Conservation (phyloP, 2,329 filamentous ascomycete species). For the Sclerotinia borealis region DNA sequence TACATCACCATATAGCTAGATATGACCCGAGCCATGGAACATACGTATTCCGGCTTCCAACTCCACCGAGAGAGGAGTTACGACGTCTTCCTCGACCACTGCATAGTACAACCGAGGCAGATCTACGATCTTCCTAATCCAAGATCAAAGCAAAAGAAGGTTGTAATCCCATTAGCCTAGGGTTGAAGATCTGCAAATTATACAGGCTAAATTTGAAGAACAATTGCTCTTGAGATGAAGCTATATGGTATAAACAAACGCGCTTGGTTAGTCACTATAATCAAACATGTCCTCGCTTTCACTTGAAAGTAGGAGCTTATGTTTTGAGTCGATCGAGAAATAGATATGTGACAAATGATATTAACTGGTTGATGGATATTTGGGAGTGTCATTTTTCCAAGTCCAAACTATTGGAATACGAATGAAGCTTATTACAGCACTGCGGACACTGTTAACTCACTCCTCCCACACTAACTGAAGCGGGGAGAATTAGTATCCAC, state of each 20-base stretch:
- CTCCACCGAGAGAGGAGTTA: conserved; percentile 1
- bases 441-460: not conserved
- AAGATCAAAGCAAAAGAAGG: not conserved
- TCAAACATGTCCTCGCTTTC: not conserved
- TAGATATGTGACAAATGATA: not conserved
- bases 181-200: not conserved
- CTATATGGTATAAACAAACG: not conserved
- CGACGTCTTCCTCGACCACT: not conserved
- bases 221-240: not conserved
- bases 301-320: not conserved
- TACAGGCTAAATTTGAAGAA: not conserved
- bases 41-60: not conserved
- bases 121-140: not conserved
- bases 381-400: not conserved
- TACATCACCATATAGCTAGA: not conserved
- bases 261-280: too few species aligned
- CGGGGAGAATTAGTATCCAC: conserved; percentile 2
- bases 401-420: not conserved
- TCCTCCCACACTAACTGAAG: not conserved
- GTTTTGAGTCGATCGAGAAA: not conserved
- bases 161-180: not conserved
- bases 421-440: not conserved
- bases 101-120: not conserved
- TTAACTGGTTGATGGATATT: not conserved
- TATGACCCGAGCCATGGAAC: not conserved